These are phyloP conservation scores for Phaeolepiota aurea DNA, from an alignment of 768 basidiomycete genomes.

Conservation along the genomic window DNA sequence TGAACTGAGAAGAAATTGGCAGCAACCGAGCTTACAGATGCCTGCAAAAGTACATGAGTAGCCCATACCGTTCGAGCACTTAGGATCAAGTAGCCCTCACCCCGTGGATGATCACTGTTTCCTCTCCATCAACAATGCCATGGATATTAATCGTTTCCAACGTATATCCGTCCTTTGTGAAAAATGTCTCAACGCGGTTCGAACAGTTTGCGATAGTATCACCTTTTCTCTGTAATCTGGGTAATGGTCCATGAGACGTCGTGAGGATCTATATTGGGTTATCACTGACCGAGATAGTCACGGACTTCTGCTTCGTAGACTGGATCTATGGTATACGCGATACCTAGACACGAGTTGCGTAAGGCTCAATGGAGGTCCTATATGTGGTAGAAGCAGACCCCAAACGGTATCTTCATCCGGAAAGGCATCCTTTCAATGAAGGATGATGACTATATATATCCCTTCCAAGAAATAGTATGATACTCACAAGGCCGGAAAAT, in stretches of 20 bases:
- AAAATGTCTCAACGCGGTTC: background rate
- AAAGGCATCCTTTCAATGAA: constrained; percentile 45
- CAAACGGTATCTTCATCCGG: constrained; percentile 76
- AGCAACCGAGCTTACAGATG: constrained; percentile 31
- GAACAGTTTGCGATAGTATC: background rate
- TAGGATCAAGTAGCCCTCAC: constrained; percentile 22
- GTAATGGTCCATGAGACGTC: constrained; percentile 4
- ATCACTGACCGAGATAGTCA: constrained; percentile 68
- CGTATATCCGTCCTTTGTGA: constrained; percentile 93
- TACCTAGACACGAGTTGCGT: constrained; percentile 38
- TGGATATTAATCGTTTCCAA: constrained; percentile 72
- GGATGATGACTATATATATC: background rate
- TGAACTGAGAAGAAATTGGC: background rate
- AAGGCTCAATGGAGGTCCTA: background rate
- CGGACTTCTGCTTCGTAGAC: constrained; percentile 66
- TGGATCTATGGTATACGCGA: constrained; percentile 85
- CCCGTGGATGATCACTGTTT: constrained; percentile 47
- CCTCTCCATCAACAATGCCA: constrained; percentile 40
- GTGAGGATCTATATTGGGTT: background rate
- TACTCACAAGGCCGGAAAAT: constrained; percentile 57
- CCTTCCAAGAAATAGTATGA: background rate
- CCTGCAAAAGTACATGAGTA: constrained; percentile 23
- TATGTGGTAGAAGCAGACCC: constrained; percentile 35
- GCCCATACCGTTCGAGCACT: constrained; percentile 1
- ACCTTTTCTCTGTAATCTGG: constrained; percentile 85